phyloP scores from a whole-genome alignment of 306 rosid species.

The Trifolium fragiferum region DNA sequence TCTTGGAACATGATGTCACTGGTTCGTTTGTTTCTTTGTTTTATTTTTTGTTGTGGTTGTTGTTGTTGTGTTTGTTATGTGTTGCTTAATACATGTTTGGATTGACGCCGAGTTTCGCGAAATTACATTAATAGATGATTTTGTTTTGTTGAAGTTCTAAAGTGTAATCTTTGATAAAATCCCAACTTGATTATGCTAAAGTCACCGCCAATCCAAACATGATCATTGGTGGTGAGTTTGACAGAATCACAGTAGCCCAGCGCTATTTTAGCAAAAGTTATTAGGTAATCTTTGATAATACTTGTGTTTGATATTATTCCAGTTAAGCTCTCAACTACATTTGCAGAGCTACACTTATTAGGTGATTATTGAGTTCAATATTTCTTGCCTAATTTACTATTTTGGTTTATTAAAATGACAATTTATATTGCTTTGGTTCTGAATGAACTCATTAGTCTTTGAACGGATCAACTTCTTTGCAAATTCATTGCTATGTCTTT shows the following conservation, averaged over 20 bases:
- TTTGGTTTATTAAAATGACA: background rate
- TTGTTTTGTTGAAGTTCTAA: background rate
- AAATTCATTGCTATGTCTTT: background rate
- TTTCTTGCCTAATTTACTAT: background rate
- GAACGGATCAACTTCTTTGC: background rate
- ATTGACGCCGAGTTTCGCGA: background rate
- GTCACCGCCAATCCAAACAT: background rate
- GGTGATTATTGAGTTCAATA: background rate
- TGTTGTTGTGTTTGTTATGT: background rate
- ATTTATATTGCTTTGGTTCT: background rate
- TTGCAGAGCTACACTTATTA: conserved; percentile 6
- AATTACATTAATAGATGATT: no score
- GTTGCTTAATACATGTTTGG: background rate
- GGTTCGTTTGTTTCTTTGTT: conserved; percentile 54
- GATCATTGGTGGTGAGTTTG: background rate
- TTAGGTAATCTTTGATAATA: no score
- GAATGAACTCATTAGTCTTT: background rate
- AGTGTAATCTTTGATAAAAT: background rate
- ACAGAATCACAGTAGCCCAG: background rate
- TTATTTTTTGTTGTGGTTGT: background rate
- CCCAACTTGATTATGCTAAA: background rate
- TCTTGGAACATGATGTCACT: conserved; percentile 53
- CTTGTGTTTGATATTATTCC: conserved; percentile 4
- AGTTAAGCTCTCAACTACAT: conserved; percentile 10
- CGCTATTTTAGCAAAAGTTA: background rate